A percentile compares a stretch with the other conserved stretches of the same genome.
Evolutionary conservation across 768 basidiomycete species (phyloP).

Genomic region (Phaffia australis): DNA sequence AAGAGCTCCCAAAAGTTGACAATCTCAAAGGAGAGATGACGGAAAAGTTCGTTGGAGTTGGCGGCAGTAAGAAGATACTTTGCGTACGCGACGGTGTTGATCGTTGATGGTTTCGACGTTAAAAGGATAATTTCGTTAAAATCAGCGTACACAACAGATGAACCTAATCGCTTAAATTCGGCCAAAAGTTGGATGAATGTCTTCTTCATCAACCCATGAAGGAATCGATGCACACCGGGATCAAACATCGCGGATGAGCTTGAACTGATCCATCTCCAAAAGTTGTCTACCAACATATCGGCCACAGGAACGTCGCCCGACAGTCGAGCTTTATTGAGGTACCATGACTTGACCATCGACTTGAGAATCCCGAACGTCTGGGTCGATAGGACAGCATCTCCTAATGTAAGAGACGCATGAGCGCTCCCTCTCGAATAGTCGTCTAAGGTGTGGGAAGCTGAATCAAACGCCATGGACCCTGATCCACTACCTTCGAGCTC

Average conservation of each 20-base stretch:
- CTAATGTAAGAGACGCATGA: slow-evolving; percentile 62
- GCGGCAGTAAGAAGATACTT: slow-evolving; percentile 90
- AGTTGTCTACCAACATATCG: slow-evolving; percentile 61
- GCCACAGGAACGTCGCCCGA: slow-evolving; percentile 49
- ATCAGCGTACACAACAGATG: slow-evolving; percentile 85
- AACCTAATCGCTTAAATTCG: slow-evolving; percentile 89
- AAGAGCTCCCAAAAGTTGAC: slow-evolving; percentile 87
- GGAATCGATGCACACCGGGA: slow-evolving; percentile 79
- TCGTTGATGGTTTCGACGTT: slow-evolving; percentile 82
- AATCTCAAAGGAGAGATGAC: slow-evolving; percentile 76
- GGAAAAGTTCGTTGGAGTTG: slow-evolving; percentile 88
- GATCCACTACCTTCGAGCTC: slow-evolving; percentile 86
- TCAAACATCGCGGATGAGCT: slow-evolving; percentile 78
- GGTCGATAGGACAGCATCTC: slow-evolving; percentile 77
- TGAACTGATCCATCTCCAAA: slow-evolving; percentile 95
- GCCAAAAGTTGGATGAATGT: slow-evolving; percentile 93
- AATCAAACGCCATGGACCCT: slow-evolving; percentile 86
- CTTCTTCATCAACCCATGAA: slow-evolving; percentile 94
- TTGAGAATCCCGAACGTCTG: slow-evolving; percentile 77
- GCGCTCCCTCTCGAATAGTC: slow-evolving; percentile 61
- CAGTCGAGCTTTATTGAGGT: slow-evolving; percentile 62
- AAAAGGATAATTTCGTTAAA: slow-evolving; percentile 81
- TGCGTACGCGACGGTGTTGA: slow-evolving; percentile 88
- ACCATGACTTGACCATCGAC: slow-evolving; percentile 79
- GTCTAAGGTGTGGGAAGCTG: slow-evolving; percentile 77